These are phyloP conservation scores for Ceratocystis smalleyi DNA, from an alignment of 2,329 filamentous ascomycete species.

Conservation along the genomic window DNA sequence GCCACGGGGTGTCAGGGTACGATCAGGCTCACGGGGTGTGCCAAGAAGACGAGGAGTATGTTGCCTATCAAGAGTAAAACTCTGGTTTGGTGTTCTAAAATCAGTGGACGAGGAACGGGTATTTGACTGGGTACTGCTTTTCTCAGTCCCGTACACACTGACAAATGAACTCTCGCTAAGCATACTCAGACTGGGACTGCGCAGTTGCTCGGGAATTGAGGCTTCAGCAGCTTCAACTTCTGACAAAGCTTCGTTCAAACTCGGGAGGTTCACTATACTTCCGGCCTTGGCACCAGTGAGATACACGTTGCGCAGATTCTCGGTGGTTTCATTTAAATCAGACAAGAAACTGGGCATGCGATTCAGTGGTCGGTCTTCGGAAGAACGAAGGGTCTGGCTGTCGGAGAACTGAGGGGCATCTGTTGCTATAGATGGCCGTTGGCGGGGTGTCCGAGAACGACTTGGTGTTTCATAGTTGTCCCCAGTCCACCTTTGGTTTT, in stretches of 20 bases:
- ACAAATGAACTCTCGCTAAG: constrained; percentile 53
- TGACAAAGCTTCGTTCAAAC: constrained; percentile 16
- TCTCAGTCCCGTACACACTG: constrained; percentile 41
- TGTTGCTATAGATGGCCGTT: constrained; percentile 1
- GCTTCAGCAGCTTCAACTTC: constrained; percentile 13
- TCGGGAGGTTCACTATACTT: constrained; percentile 36
- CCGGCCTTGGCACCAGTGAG: constrained; percentile 29
- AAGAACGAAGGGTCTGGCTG: neutral
- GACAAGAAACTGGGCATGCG: constrained; percentile 52
- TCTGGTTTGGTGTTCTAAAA: neutral
- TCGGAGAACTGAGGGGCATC: constrained; percentile 17
- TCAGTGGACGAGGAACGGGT: neutral
- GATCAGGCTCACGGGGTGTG: neutral
- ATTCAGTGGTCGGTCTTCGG: constrained; percentile 25
- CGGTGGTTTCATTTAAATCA: constrained; percentile 41
- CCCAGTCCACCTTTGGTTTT: constrained; percentile 11
- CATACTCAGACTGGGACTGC: constrained; percentile 47
- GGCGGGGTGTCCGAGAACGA: constrained; percentile 1
- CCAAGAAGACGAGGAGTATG: constrained; percentile 9
- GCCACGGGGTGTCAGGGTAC: constrained; percentile 10
- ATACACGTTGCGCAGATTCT: constrained; percentile 46
- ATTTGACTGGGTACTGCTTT: constrained; percentile 4
- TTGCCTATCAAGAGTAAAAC: neutral
- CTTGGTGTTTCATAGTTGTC: constrained; percentile 14
- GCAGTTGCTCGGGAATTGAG: constrained; percentile 23